Conservation (phyloP, 2,329 filamentous ascomycete genomes). For the Tolypocladium ovalisporum region DNA sequence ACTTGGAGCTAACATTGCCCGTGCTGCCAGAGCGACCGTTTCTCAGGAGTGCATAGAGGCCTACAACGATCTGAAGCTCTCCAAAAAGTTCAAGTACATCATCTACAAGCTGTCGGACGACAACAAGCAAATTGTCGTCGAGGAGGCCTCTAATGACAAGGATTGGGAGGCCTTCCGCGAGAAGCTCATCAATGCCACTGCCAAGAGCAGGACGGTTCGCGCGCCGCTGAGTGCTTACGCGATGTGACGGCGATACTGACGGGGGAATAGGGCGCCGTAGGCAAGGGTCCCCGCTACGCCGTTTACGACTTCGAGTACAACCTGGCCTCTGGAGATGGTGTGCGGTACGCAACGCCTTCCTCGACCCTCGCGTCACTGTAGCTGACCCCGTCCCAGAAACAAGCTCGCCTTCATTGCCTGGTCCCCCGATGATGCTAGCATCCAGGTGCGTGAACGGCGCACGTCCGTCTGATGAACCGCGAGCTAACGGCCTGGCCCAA, state of each 20-base stretch:
- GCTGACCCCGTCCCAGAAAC: constrained; percentile 38
- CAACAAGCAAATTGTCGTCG: constrained; percentile 72
- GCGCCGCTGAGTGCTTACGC: constrained; percentile 1
- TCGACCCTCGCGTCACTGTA: constrained; percentile 1
- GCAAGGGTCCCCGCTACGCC: constrained; percentile 69
- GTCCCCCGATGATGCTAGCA: constrained; percentile 70
- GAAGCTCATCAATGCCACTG: constrained; percentile 62
- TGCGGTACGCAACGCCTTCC: constrained; percentile 37
- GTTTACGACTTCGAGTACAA: constrained; percentile 79
- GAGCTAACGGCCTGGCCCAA: not conserved
- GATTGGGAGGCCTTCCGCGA: constrained; percentile 67
- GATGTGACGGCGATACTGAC: not conserved
- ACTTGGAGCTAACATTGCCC: constrained; percentile 13
- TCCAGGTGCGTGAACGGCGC: constrained; percentile 44
- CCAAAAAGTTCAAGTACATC: constrained; percentile 75
- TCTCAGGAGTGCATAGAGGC: constrained; percentile 57
- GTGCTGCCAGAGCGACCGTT: constrained; percentile 52
- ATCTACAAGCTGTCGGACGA: constrained; percentile 81
- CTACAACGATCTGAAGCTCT: constrained; percentile 77
- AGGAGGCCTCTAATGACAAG: constrained; percentile 55
- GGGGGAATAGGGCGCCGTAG: constrained; percentile 36
- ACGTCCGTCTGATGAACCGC: not conserved
- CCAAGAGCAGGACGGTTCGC: constrained; percentile 58
- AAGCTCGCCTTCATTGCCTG: constrained; percentile 72
- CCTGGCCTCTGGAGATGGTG: constrained; percentile 60